Evolutionary conservation across 768 basidiomycete species (phyloP), one percentile per base, ranked within the genome.

Genomic region (Neoboletus subvelutipes): DNA sequence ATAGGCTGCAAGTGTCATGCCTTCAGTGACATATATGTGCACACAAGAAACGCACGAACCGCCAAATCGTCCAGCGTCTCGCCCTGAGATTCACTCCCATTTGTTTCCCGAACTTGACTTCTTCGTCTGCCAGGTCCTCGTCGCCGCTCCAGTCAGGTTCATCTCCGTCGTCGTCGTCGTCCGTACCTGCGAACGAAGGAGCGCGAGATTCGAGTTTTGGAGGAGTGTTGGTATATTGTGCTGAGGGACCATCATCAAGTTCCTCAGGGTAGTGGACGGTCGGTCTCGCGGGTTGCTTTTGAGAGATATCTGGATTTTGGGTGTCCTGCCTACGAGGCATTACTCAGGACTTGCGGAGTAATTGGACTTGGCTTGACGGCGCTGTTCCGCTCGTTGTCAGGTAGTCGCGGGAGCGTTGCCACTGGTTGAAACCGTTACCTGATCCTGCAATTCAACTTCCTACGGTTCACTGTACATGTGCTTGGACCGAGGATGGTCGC

Each of bases 131-230:
- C 18, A 92, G 75, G 64, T 92, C 88, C 53, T 89, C 89, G 60
- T 92, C 90, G 18, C 77, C 86, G 39, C 84, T 86, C 89, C 89
- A 90, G 67, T 92, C 85, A 56, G 85, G 89, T n/a, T 82, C 78
- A 1, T 79, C 72, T 0, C 71, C 76, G 0, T 80, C 78, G 12
- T 81, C 81, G 22, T 87, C 84, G 1, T 85, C 86, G 49, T 87
- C 85, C 4, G 80, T 82, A 40, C 72, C 78, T 29, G 74, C 78
- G 17, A 80, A 68, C 3, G 84, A 84, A 18, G 83, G 61, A 26
- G 68, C 60, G 28, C 67, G 70, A 28, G 76, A 73, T 5, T 71
- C 68, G 71, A 76, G 53, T 75, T 67, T 62, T 64, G 67, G 60
- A 64, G 71, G 55, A 50, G 51, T 61, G 64, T 75, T 53, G 52